phyloP scores from a whole-genome alignment of 2,329 filamentous ascomycete genomes.

The Epicoccum sorghinum region DNA sequence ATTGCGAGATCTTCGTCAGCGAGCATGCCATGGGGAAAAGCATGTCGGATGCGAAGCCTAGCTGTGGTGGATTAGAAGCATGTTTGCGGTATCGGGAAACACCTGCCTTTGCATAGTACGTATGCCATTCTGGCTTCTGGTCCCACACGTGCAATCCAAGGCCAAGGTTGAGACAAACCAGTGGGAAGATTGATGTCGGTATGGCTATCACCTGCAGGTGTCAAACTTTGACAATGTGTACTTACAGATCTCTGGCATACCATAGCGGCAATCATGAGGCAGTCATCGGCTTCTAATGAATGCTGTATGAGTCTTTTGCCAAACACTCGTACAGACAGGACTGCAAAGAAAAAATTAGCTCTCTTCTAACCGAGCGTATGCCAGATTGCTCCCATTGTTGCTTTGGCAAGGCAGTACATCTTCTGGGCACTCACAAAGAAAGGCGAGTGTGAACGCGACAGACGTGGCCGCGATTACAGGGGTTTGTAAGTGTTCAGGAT shows the following conservation, averaged over 20 bases:
- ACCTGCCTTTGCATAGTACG: constrained; percentile 30
- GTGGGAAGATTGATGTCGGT: constrained; percentile 27
- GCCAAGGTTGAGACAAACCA: constrained; percentile 27
- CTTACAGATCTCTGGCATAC: constrained; percentile 9
- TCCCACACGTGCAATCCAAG: constrained; percentile 38
- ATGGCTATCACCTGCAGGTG: constrained; percentile 21
- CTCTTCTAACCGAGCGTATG: too few species aligned
- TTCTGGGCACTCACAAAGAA: constrained; percentile 20
- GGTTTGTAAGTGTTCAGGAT: constrained; percentile 27
- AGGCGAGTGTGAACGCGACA: constrained; percentile 23
- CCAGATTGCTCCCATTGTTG: too few species aligned
- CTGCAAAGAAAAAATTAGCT: background rate
- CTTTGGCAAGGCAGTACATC: too few species aligned
- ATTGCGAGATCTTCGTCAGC: constrained; percentile 38
- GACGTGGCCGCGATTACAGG: constrained; percentile 27
- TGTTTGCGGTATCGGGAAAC: too few species aligned
- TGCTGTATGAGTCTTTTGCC: constrained; percentile 29
- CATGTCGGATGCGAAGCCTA: constrained; percentile 30
- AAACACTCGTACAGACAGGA: constrained; percentile 27
- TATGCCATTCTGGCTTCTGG: constrained; percentile 30
- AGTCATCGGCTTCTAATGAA: constrained; percentile 32
- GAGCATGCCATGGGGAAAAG: constrained; percentile 31
- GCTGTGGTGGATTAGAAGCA: constrained; percentile 11
- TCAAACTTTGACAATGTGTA: background rate
- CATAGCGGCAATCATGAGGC: constrained; percentile 33